Base-by-base conservation (phyloP, 352 stramenopile species). In the Globisporangium megalacanthum region DNA sequence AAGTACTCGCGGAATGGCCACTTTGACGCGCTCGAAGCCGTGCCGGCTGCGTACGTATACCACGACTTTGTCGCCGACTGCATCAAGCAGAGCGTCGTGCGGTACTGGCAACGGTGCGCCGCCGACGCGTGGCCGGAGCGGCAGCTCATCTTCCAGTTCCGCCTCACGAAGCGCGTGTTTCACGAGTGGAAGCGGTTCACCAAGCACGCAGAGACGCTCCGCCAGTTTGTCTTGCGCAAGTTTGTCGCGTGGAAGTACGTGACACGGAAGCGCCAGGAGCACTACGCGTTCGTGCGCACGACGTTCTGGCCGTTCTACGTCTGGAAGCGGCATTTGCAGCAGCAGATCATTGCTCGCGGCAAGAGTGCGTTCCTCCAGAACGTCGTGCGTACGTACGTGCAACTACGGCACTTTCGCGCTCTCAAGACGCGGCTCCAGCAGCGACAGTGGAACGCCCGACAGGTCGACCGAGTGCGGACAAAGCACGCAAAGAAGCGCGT, bases 241-340 rank as follows among this genome's bases (percentile, higher is more conserved):
- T 89, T 91, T 52, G 61, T 83, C 17, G 75, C 70, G 5, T 91
- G 80, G 78, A 73, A 79, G 41, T 79, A 83, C 55, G 62, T 72
- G 59, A 79, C 76, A 7, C 65, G 59, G 17, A 80, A 78, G 25
- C 49, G 70, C 9, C 68, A 82, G 46, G 62, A 80, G 50, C 63
- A 83, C 50, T 78, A 84, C 45, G 65, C 63, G 4, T 83, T 91
- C 51, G 82, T 86, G 50, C 76, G 77, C 22, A 68, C 58, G 14
- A 78, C 71, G 19, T 92, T 92, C 56, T 92, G 83, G 81, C 79
- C 83, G 48, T 86, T 89, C 69, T 90, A 89, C 66, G 66, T 88
- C 15, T 92, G 83, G 83, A 89, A 88, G 60, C 76, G 83, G 14
- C 68, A 83, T 54, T 59, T 88, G n/a, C 75, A 86, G 44, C 73